Base-by-base conservation (phyloP, 495 filamentous ascomycete genomes). In the Cercophora scortea region DNA sequence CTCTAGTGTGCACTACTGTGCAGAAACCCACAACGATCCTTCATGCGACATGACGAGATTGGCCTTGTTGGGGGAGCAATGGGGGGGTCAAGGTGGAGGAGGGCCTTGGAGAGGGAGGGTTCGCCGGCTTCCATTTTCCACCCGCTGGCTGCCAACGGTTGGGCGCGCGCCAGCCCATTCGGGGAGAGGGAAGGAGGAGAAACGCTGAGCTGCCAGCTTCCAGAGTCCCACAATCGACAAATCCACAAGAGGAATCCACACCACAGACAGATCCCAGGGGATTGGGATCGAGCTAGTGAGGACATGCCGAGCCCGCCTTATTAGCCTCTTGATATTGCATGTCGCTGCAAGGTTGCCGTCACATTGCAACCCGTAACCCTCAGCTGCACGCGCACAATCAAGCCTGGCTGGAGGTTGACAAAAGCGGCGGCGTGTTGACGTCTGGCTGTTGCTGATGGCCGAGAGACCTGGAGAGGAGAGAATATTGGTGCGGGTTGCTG, bases 281-380 rank as follows among this genome's bases (percentile, higher is more conserved):
- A 59, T 57, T 65, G 64, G 66, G 62, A 69, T 69, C 52, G 57
- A 60, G 59, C 62, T 65, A 67, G 39, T 54, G 54, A 62, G 46
- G 42, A 62, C 54, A 63, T 69, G 60, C 66, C 66, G 62, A 65
- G 55, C 58, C 58, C 54, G 54, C 13, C 36, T 38, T 62, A 62
- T 66, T 59, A 65, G 58, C 45, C 54, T 47, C 46, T 44, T 53
- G 46, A 35, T 62, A 61, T 55, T 62, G 51, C 55, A 57, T 50
- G 46, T 12, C 36, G 34, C 47, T 52, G 55, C 55, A 61, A 50
- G 60, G 60, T 54, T 50, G 49, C 32, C 49, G 19, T 11, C 17
- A 33, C 38, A 40, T 40, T 40, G 11, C n/a, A 15, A 40, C 38
- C 38, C n/a, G 38, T 7, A 40, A 40, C 38, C n/a, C 38, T 40